Evolutionary conservation across 495 filamentous ascomycete genomes (phyloP).

Genomic region (Neurospora intermedia): DNA sequence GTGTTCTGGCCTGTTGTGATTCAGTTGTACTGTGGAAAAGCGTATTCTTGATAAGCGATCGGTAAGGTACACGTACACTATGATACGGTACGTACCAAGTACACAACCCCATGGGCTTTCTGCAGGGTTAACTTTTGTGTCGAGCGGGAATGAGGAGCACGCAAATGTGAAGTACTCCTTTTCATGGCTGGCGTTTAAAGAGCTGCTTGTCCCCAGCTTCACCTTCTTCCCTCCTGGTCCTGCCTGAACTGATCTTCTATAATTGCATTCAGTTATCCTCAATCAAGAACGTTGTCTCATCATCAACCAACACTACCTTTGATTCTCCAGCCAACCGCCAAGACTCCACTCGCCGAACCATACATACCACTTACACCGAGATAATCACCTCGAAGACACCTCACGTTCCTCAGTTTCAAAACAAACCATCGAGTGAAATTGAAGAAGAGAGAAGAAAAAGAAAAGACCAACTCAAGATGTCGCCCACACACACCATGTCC

Average conservation of each 20-base stretch:
- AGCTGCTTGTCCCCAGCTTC: background rate
- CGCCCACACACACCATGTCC: constrained; percentile 43
- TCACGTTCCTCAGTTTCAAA: background rate
- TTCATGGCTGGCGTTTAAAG: background rate
- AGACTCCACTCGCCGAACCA: background rate
- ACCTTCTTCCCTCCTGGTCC: background rate
- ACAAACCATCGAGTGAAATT: background rate
- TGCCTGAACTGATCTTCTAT: background rate
- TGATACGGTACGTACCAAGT: background rate
- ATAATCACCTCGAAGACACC: background rate
- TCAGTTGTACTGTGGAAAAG: background rate
- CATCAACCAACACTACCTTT: background rate
- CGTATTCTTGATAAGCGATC: background rate
- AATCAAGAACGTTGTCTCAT: background rate
- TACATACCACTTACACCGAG: background rate
- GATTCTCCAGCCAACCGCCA: background rate
- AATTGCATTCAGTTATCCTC: background rate
- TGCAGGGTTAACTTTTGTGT: background rate
- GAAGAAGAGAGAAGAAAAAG: background rate
- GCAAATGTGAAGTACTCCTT: background rate
- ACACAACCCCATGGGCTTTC: background rate
- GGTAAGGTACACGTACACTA: background rate
- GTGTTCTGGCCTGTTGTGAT: background rate
- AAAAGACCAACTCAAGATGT: constrained; percentile 22
- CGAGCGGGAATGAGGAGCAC: background rate